These are phyloP conservation scores for Mycena crocata DNA, from an alignment of 768 basidiomycete genomes.

Conservation along the genomic window DNA sequence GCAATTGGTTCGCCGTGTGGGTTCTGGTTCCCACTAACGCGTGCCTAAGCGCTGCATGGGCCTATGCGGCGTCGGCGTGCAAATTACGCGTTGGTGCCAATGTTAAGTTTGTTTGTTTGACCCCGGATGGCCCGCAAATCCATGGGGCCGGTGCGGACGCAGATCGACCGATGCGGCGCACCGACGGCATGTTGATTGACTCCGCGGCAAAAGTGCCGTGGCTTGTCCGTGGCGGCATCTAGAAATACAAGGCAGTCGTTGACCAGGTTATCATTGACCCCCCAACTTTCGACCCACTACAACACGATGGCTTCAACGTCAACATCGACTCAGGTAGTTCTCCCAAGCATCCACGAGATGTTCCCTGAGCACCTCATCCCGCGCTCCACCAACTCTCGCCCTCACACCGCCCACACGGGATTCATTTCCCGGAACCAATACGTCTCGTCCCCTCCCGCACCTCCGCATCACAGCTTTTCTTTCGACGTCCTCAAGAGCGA, in stretches of 20 bases:
- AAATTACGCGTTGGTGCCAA: too few relatives aligned
- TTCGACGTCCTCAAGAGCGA: slow-evolving; percentile 23
- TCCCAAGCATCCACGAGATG: slow-evolving; percentile 21
- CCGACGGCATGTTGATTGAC: too few relatives aligned
- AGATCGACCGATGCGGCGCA: slow-evolving; percentile 10
- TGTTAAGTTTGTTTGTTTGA: too few relatives aligned
- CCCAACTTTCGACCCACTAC: neutral
- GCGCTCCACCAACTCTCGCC: neutral
- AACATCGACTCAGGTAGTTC: slow-evolving; percentile 1
- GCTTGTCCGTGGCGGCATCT: too few relatives aligned
- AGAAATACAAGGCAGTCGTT: too few relatives aligned
- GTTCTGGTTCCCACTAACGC: too few relatives aligned
- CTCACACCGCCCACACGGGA: neutral
- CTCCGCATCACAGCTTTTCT: neutral
- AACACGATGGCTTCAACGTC: slow-evolving; percentile 2
- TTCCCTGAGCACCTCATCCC: slow-evolving; percentile 18
- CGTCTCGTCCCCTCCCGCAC: neutral
- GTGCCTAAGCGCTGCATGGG: too few relatives aligned
- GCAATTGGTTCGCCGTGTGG: too few relatives aligned
- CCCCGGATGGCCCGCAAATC: neutral
- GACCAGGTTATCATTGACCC: too few relatives aligned
- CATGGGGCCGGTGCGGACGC: slow-evolving; percentile 8
- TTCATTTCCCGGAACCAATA: neutral
- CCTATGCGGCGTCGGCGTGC: too few relatives aligned
- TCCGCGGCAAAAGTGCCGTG: slow-evolving; percentile 2